These are phyloP conservation scores for Lichtheimia ornata DNA, from an alignment of 371 early-diverging fungal species.

Conservation along the genomic window DNA sequence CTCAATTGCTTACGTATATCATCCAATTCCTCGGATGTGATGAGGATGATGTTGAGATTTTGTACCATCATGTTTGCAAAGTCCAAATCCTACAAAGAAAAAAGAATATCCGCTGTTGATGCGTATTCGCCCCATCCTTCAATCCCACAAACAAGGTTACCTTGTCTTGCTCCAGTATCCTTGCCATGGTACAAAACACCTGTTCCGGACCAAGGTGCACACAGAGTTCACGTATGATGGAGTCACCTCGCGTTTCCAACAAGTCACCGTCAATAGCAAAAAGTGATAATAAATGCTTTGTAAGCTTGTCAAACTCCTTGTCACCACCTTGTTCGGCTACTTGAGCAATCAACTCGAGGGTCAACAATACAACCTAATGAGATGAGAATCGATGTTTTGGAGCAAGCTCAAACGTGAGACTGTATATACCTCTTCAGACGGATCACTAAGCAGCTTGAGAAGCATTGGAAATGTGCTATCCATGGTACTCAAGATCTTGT, in stretches of 20 bases:
- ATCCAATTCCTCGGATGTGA: slow-evolving; percentile 84
- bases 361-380: slow-evolving; percentile 74
- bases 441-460: slow-evolving; percentile 84
- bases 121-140: too few species aligned
- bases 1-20: slow-evolving; percentile 74
- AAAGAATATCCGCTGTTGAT: neutral
- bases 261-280: slow-evolving; percentile 82
- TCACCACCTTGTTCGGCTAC: slow-evolving; percentile 78
- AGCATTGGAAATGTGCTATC: slow-evolving; percentile 80
- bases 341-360: slow-evolving; percentile 87
- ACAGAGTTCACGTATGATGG: slow-evolving; percentile 90
- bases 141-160: slow-evolving; percentile 1
- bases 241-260: slow-evolving; percentile 80
- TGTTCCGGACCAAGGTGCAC: slow-evolving; percentile 79
- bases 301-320: slow-evolving; percentile 75
- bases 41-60: slow-evolving; percentile 89
- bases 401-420: too few species aligned
- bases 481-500: slow-evolving; percentile 24
- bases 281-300: slow-evolving; percentile 75
- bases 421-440: slow-evolving; percentile 74
- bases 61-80: slow-evolving; percentile 93
- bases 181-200: slow-evolving; percentile 80
- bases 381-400: neutral
- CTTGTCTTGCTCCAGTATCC: slow-evolving; percentile 78
- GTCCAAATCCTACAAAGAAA: slow-evolving; percentile 65